Percentiles rank a stretch among this genome's conserved stretches.
Evolutionary conservation across 2,329 filamentous ascomycete genomes (phyloP).

Genomic region (Ustulina deusta): DNA sequence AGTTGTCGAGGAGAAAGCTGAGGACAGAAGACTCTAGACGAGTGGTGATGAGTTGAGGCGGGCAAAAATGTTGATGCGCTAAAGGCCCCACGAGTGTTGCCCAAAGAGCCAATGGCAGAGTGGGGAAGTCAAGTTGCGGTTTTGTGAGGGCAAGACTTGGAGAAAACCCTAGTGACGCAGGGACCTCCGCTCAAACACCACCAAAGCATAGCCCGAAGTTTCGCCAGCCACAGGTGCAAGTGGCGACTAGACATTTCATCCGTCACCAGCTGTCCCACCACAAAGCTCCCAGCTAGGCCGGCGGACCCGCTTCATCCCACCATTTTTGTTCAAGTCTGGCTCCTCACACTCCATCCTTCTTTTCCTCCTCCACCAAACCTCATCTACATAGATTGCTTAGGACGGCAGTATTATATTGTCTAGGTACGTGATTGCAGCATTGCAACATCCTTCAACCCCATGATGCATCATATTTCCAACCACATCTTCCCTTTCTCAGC

Average conservation of each 20-base stretch:
- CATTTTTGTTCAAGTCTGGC: slow-evolving; percentile 36
- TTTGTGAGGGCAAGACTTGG: slow-evolving; percentile 43
- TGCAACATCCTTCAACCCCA: not conserved
- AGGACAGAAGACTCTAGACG: slow-evolving; percentile 15
- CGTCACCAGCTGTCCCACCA: slow-evolving; percentile 26
- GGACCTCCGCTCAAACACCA: slow-evolving; percentile 27
- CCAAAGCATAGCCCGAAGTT: slow-evolving; percentile 31
- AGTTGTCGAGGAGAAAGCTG: slow-evolving; percentile 41
- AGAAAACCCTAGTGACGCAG: slow-evolving; percentile 46
- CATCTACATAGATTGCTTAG: slow-evolving; percentile 71
- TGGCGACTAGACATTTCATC: slow-evolving; percentile 10
- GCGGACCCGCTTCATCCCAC: slow-evolving; percentile 40
- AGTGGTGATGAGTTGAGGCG: slow-evolving; percentile 21
- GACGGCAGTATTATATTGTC: slow-evolving; percentile 72
- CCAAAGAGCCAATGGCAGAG: slow-evolving; percentile 31
- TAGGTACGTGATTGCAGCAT: slow-evolving; percentile 63
- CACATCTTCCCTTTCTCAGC: not conserved
- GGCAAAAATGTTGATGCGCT: slow-evolving; percentile 35
- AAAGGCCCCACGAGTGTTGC: slow-evolving; percentile 33
- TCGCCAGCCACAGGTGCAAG: slow-evolving; percentile 27
- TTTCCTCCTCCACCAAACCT: slow-evolving; percentile 52
- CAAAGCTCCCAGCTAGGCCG: not conserved
- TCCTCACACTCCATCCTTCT: slow-evolving; percentile 42
- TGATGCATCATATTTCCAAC: not conserved
- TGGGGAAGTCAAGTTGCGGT: not conserved